phyloP scores from a whole-genome alignment of 75 land plant genomes.

The Pinus taeda region DNA sequence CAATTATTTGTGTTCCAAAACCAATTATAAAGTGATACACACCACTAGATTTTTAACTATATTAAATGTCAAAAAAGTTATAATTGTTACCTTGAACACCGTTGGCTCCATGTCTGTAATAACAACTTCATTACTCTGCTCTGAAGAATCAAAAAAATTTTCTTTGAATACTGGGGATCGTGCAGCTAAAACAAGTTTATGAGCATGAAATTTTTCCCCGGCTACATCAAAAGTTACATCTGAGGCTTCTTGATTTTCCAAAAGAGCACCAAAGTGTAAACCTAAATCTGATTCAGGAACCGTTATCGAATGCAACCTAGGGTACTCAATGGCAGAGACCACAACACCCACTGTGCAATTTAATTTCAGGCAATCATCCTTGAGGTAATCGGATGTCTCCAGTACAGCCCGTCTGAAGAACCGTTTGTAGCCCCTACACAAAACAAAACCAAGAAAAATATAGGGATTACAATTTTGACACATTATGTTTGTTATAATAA shows the following conservation, averaged over 20 bases:
- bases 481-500: not conserved
- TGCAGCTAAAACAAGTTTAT: constrained; percentile 90
- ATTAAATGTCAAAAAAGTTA: not conserved
- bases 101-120: constrained; percentile 71
- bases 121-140: constrained; percentile 49
- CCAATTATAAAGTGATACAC: not conserved
- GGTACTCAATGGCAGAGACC: constrained; percentile 80
- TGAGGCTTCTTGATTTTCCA: constrained; percentile 79
- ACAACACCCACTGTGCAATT: constrained; percentile 99
- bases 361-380: constrained; percentile 90
- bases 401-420: constrained; percentile 79
- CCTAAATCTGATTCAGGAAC: constrained; percentile 96
- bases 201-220: constrained; percentile 83
- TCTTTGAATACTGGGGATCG: constrained; percentile 77
- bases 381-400: constrained; percentile 86
- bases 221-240: constrained; percentile 78
- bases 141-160: constrained; percentile 50
- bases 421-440: constrained; percentile 92
- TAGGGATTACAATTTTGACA: not conserved
- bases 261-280: constrained; percentile 73
- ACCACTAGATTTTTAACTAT: not conserved
- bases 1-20: not conserved
- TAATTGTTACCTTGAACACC: constrained; percentile 71
- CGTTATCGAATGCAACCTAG: constrained; percentile 60
- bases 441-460: not conserved